Evolutionary conservation across 2,329 filamentous ascomycete species (phyloP), one percentile per base, ranked within the genome.

Genomic region (Fusarium nematophilum): DNA sequence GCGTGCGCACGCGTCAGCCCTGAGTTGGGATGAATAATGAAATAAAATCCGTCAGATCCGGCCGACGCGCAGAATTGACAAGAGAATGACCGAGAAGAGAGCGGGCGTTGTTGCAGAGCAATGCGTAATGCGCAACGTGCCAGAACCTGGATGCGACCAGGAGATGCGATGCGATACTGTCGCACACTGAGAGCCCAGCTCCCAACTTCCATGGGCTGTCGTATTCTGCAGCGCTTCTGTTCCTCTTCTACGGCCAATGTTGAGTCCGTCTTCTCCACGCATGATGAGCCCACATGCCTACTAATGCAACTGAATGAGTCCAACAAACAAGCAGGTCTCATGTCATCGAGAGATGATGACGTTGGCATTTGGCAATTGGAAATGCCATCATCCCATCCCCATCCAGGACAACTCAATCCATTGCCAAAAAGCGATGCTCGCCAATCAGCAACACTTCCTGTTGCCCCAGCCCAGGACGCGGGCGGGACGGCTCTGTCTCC

Each of bases 391-490:
- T 64, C 39, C 47, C 61, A 64, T 64, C 44, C 43, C 43, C 34
- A 43, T 50, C 38, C 13, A 36, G 30, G 58, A 60, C 42, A 52
- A 38, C 48, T 52, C 31, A 37, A 45, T 38, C 33, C 59, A 53
- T 61, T 23, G 14, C 44, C 40, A n/a, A 34, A 60, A 47, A 30
- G 11, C 27, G 21, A 23, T 29, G 27, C 15, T 57, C 36, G 43
- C 59, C 60, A 63, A 64, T 61, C 55, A 64, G 47, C 45, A 45
- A 57, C 25, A 52, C 46, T 63, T 63, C 59, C 59, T 56, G 59
- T 60, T 56, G 54, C 59, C 54, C 47, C 40, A 49, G 36, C 27
- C 34, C 45, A 47, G 27, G n/a, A 38, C n/a, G n/a, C n/a, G n/a
- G n/a, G n/a, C 37, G 36, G 46, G 27, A 42, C 46, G 44, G 33